These are phyloP conservation scores for Mastigamoeba balamuthi DNA, from an alignment of 78 protist species.

Conservation along the genomic window DNA sequence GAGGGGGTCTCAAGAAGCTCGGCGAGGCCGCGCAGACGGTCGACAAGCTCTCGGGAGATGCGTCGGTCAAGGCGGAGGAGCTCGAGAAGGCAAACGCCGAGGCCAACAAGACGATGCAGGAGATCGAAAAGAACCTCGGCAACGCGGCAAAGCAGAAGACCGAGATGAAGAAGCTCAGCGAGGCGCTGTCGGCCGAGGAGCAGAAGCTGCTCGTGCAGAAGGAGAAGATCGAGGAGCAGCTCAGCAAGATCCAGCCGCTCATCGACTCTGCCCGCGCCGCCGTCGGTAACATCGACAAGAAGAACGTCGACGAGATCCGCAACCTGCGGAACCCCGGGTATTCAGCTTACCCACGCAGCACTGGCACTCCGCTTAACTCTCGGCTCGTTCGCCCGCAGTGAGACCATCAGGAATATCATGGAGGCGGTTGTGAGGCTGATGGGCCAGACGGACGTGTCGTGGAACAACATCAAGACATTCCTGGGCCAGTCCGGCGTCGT, in stretches of 20 bases:
- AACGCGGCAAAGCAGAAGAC: slow-evolving; percentile 9
- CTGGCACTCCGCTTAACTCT: too few species aligned
- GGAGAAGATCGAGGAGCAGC: slow-evolving; percentile 33
- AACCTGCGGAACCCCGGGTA: too few species aligned
- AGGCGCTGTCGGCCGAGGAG: slow-evolving; percentile 19
- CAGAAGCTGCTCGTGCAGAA: slow-evolving; percentile 5
- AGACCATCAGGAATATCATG: slow-evolving; percentile 51
- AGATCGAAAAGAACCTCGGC: slow-evolving; percentile 45
- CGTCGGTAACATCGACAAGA: slow-evolving; percentile 31
- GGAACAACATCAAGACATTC: slow-evolving; percentile 67
- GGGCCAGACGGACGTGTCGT: slow-evolving; percentile 60
- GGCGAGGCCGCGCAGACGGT: slow-evolving; percentile 45
- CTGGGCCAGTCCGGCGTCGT: slow-evolving; percentile 30
- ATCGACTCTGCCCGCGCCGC: slow-evolving; percentile 56
- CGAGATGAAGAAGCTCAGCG: slow-evolving; percentile 23
- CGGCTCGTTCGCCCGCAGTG: too few species aligned
- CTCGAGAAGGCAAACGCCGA: slow-evolving; percentile 40
- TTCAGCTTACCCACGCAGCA: too few species aligned
- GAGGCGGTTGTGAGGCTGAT: slow-evolving; percentile 63
- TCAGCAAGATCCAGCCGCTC: slow-evolving; percentile 55
- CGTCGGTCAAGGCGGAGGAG: slow-evolving; percentile 17
- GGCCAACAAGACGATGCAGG: slow-evolving; percentile 52
- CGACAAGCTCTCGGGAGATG: slow-evolving; percentile 30
- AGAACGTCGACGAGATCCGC: too few species aligned
- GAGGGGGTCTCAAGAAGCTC: slow-evolving; percentile 44